Evolutionary conservation across 306 rosid genomes (phyloP).

Genomic region (Cajanus cajan): DNA sequence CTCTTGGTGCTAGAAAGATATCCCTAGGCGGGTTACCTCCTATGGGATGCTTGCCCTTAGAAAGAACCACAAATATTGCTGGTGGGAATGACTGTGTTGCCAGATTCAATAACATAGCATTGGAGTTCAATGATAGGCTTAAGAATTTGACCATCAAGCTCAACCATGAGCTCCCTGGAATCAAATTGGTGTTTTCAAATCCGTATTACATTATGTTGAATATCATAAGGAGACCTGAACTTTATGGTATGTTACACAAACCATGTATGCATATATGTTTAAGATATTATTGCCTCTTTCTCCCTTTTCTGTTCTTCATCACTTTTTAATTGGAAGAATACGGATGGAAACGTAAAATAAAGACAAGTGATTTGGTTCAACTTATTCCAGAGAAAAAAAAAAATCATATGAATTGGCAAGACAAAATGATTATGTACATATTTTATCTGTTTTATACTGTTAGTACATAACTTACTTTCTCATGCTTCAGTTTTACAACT

Average conservation of each 20-base stretch:
- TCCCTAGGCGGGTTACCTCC: constrained; percentile 93
- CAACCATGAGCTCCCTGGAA: constrained; percentile 58
- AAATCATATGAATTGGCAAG: not conserved
- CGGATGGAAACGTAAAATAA: not conserved
- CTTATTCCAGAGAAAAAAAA: too few relatives aligned
- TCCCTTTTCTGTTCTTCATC: not conserved
- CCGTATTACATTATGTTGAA: constrained; percentile 51
- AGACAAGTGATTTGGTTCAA: not conserved
- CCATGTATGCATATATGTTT: not conserved
- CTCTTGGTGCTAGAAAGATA: constrained; percentile 77
- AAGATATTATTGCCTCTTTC: not conserved
- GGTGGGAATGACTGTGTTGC: constrained; percentile 52
- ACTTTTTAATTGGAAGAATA: not conserved
- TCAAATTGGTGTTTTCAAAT: constrained; percentile 68
- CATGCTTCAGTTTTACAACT: not conserved
- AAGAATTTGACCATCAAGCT: constrained; percentile 45
- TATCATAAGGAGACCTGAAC: constrained; percentile 53
- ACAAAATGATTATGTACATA: not conserved
- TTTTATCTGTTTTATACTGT: not conserved
- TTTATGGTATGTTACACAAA: constrained; percentile 47
- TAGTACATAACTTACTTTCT: not conserved
- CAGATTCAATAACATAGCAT: constrained; percentile 52
- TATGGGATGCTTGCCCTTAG: constrained; percentile 94
- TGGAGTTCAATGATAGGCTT: constrained; percentile 72
- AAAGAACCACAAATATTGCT: constrained; percentile 61